phyloP scores from a whole-genome alignment of 2,329 filamentous ascomycete species.

The Colletotrichum endophyticum region DNA sequence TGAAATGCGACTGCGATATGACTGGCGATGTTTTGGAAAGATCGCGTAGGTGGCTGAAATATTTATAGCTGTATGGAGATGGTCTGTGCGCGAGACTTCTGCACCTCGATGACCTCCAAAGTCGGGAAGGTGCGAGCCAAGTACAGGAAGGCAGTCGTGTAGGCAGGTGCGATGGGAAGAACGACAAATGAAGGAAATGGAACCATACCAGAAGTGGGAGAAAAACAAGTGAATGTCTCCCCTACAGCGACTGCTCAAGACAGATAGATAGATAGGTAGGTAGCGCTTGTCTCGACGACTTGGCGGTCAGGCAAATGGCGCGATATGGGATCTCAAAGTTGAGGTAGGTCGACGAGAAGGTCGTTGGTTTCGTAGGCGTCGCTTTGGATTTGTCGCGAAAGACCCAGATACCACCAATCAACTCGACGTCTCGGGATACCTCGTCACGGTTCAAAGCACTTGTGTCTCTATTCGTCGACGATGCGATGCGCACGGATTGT shows the following conservation, averaged over 20 bases:
- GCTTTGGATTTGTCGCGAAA: slow-evolving; percentile 10
- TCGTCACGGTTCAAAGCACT: slow-evolving; percentile 21
- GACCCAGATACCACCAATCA: slow-evolving; percentile 19
- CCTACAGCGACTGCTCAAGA: slow-evolving; percentile 56
- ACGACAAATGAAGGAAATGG: slow-evolving; percentile 5
- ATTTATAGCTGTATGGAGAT: neutral
- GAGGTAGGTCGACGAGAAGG: slow-evolving; percentile 12
- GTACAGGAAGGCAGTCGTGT: neutral
- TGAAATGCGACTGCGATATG: neutral
- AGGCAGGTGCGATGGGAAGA: neutral
- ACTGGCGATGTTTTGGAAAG: neutral
- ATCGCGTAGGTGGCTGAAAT: neutral
- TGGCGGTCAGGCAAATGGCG: neutral
- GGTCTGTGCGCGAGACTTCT: neutral
- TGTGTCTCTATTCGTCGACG: slow-evolving; percentile 22
- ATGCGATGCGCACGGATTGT: slow-evolving; percentile 14
- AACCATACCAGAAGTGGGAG: slow-evolving; percentile 75
- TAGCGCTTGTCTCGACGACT: neutral
- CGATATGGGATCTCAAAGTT: neutral
- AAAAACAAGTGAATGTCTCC: slow-evolving; percentile 99
- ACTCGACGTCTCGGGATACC: slow-evolving; percentile 20
- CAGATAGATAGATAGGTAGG: neutral
- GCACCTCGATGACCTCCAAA: neutral
- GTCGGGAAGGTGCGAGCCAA: neutral
- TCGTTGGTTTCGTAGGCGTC: slow-evolving; percentile 17